Percentiles rank a stretch among this genome's conserved stretches.
Conservation (phyloP, 495 filamentous ascomycete genomes). For the Lasiosphaeria ovina region DNA sequence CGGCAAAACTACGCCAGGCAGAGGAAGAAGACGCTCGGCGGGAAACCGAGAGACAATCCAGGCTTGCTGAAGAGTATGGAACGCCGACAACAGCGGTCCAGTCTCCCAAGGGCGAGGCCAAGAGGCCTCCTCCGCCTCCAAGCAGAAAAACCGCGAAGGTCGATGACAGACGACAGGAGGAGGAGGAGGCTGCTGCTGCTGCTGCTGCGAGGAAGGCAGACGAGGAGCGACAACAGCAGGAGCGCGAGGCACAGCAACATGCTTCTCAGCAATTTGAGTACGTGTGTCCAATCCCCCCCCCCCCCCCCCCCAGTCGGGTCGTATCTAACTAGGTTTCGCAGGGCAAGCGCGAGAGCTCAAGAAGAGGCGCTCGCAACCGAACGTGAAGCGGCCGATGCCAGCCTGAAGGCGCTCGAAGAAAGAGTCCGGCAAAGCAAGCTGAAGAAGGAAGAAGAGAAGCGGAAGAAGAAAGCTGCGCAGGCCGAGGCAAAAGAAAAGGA, state of each 20-base stretch:
- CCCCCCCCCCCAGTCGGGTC: neutral
- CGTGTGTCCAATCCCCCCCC: too few species aligned
- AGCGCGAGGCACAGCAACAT: conserved; percentile 76
- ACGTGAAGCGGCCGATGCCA: conserved; percentile 75
- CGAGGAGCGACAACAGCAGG: conserved; percentile 56
- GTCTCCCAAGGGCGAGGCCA: conserved; percentile 54
- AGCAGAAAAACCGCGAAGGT: conserved; percentile 69
- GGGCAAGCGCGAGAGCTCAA: conserved; percentile 70
- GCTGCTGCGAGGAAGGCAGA: conserved; percentile 47
- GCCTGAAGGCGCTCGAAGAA: conserved; percentile 85
- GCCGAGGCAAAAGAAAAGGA: conserved; percentile 89
- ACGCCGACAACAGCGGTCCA: conserved; percentile 52
- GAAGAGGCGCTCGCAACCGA: conserved; percentile 78
- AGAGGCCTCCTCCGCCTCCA: conserved; percentile 85
- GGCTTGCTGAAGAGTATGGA: conserved; percentile 79
- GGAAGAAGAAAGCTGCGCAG: conserved; percentile 80
- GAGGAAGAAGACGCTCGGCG: conserved; percentile 94
- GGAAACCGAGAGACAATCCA: conserved; percentile 80
- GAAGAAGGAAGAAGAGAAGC: conserved; percentile 96
- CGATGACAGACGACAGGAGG: conserved; percentile 47
- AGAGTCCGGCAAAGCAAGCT: conserved; percentile 91
- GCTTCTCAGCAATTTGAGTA: conserved; percentile 81
- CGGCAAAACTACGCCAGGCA: conserved; percentile 79
- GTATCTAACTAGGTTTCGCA: conserved; percentile 43
- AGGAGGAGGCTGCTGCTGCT: conserved; percentile 45